Conservation (phyloP, 352 stramenopile genomes). For the Phytophthora crassamura region DNA sequence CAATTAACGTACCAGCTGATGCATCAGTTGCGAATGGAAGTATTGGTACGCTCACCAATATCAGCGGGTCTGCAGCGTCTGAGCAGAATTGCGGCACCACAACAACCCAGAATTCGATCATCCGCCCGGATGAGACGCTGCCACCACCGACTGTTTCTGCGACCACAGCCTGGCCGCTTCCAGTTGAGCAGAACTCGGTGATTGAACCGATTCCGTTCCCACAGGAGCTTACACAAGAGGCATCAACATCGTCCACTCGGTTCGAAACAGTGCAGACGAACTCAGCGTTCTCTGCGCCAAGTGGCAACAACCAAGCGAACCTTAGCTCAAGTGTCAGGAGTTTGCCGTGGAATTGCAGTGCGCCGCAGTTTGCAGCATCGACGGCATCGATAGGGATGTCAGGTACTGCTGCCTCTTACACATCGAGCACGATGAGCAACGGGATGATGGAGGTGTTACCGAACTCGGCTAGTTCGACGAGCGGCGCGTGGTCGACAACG, state of each 20-base stretch:
- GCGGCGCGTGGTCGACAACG: constrained; percentile 32
- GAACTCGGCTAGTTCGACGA: constrained; percentile 18
- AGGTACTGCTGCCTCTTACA: constrained; percentile 7
- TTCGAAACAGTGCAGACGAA: constrained; percentile 10
- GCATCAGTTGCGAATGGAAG: constrained; percentile 1
- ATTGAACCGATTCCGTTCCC: constrained; percentile 37
- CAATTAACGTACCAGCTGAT: not conserved
- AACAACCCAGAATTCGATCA: not conserved
- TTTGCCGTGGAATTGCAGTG: constrained; percentile 21
- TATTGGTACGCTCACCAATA: not conserved
- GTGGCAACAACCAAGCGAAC: constrained; percentile 12
- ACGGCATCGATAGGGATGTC: constrained; percentile 17
- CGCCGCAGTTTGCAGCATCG: constrained; percentile 8
- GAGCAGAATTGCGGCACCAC: constrained; percentile 7
- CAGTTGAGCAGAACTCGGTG: constrained; percentile 7
- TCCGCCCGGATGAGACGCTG: not conserved
- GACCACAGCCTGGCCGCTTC: not conserved
- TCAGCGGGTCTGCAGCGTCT: not conserved
- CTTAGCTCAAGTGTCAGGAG: not conserved
- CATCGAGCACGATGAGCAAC: constrained; percentile 19
- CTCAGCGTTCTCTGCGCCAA: constrained; percentile 10
- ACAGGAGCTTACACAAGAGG: constrained; percentile 8
- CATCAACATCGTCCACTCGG: not conserved
- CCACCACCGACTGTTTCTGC: not conserved
- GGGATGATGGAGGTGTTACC: constrained; percentile 20